phyloP scores from a whole-genome alignment of 169 alveolate species.

The Eimeria falciformis region DNA sequence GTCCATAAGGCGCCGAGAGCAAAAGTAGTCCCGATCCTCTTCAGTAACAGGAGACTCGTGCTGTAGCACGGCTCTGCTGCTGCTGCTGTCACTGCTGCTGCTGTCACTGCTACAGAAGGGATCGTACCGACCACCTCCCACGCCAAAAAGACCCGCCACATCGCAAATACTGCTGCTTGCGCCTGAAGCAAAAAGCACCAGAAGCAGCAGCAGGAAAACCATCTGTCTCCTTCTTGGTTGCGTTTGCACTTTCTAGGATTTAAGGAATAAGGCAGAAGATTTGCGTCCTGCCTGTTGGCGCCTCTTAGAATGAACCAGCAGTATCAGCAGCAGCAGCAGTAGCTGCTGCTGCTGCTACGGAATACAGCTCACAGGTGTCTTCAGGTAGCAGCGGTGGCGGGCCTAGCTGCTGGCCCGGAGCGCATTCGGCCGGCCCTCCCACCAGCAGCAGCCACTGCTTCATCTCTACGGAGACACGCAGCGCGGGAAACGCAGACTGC shows the following conservation, averaged over 20 bases:
- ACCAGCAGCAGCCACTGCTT: slow-evolving; percentile 50
- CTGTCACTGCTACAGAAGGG: slow-evolving; percentile 32
- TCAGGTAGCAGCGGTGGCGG: slow-evolving; percentile 46
- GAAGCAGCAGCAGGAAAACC: slow-evolving; percentile 3
- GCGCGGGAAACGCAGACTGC: slow-evolving; percentile 19
- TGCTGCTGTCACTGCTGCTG: slow-evolving; percentile 48
- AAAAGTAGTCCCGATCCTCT: slow-evolving; percentile 14
- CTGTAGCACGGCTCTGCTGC: slow-evolving; percentile 67
- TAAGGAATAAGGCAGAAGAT: no score
- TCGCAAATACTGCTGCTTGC: slow-evolving; percentile 43
- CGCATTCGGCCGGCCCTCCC: slow-evolving; percentile 28
- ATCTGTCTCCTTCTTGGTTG: no score
- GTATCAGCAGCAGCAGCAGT: slow-evolving; percentile 3
- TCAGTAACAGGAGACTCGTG: slow-evolving; percentile 7
- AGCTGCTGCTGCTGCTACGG: slow-evolving; percentile 48
- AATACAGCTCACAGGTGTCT: slow-evolving; percentile 39
- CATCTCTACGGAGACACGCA: slow-evolving; percentile 28
- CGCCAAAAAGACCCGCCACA: slow-evolving; percentile 14
- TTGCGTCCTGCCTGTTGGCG: no score
- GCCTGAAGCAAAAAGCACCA: slow-evolving; percentile 18
- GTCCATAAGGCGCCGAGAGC: slow-evolving; percentile 26
- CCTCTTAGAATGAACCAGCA: no score
- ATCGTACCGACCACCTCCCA: slow-evolving; percentile 45
- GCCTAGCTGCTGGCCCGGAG: neutral
- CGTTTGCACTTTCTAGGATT: no score